Evolutionary conservation across 2,329 filamentous ascomycete species (phyloP).

Genomic region (Alternaria gaisen): DNA sequence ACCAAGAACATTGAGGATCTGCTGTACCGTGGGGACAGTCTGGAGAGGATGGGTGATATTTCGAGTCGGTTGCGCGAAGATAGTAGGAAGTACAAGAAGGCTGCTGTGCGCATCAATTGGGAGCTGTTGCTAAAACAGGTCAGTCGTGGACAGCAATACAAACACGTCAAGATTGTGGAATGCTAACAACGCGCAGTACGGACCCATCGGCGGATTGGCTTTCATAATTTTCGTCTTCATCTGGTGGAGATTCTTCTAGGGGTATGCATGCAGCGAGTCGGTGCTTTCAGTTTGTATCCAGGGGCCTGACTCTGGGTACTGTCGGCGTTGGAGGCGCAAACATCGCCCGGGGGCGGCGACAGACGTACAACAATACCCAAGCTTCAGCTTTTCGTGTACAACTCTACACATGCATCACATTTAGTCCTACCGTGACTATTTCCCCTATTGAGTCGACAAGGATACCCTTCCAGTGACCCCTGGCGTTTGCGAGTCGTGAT

Average conservation of each 20-base stretch:
- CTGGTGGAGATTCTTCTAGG: conserved; percentile 89
- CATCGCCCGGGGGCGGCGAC: background rate
- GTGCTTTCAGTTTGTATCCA: conserved; percentile 2
- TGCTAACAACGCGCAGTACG: conserved; percentile 67
- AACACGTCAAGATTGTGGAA: background rate
- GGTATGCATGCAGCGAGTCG: background rate
- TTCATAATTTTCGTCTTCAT: conserved; percentile 87
- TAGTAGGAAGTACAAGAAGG: conserved; percentile 90
- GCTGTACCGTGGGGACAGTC: conserved; percentile 89
- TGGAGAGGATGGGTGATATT: conserved; percentile 97
- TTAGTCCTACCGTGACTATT: background rate
- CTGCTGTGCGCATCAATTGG: conserved; percentile 97
- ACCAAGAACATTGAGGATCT: conserved; percentile 99
- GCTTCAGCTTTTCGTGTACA: conserved; percentile 11
- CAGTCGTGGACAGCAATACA: conserved; percentile 29
- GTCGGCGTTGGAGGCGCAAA: conserved; percentile 21
- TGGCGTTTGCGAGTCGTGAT: background rate
- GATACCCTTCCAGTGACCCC: background rate
- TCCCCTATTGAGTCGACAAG: background rate
- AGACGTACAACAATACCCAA: conserved; percentile 33
- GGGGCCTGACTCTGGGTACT: background rate
- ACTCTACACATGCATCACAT: background rate
- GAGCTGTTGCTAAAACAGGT: conserved; percentile 91
- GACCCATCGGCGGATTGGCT: conserved; percentile 82
- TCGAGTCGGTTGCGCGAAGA: conserved; percentile 88